Percentiles rank a stretch among this genome's conserved stretches.
Evolutionary conservation across 495 filamentous ascomycete genomes (phyloP).

Genomic region (Lentithecium fluviatile): DNA sequence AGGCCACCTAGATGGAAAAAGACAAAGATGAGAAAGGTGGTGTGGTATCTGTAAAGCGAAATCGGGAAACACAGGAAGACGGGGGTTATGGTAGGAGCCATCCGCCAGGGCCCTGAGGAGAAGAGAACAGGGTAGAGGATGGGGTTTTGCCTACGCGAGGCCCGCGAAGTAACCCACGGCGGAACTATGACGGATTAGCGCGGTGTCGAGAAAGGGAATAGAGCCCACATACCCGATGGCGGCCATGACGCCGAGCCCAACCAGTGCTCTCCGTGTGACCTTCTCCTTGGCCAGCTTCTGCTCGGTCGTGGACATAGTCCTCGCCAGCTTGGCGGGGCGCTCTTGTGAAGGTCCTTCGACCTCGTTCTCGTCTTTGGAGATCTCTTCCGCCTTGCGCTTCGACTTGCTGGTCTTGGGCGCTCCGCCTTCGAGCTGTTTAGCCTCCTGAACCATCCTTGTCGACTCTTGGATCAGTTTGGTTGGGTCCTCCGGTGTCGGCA

Average conservation of each 20-base stretch:
- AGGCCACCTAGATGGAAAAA: constrained; percentile 7
- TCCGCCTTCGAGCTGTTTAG: constrained; percentile 57
- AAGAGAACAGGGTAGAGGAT: too few species aligned
- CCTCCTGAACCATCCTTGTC: constrained; percentile 85
- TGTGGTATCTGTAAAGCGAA: constrained; percentile 22
- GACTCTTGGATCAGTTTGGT: constrained; percentile 81
- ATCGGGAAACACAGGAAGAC: not conserved
- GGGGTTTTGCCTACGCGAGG: not conserved
- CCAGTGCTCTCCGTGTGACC: constrained; percentile 75
- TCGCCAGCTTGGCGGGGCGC: constrained; percentile 53
- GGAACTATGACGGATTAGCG: constrained; percentile 12
- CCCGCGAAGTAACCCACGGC: constrained; percentile 23
- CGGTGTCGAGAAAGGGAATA: too few species aligned
- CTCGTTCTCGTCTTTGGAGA: constrained; percentile 52
- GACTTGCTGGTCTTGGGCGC: constrained; percentile 10
- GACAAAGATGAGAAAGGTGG: constrained; percentile 6
- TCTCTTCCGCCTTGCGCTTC: constrained; percentile 84
- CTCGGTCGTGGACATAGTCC: constrained; percentile 72
- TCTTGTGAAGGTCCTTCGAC: constrained; percentile 57
- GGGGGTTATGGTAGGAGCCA: not conserved
- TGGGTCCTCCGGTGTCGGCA: constrained; percentile 71
- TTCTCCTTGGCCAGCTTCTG: constrained; percentile 77
- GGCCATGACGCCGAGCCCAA: constrained; percentile 80
- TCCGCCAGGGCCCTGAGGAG: too few species aligned
- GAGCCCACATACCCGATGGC: constrained; percentile 71